Evolutionary conservation across 2,329 filamentous ascomycete genomes (phyloP).

Genomic region (Coniochaeta sp.): DNA sequence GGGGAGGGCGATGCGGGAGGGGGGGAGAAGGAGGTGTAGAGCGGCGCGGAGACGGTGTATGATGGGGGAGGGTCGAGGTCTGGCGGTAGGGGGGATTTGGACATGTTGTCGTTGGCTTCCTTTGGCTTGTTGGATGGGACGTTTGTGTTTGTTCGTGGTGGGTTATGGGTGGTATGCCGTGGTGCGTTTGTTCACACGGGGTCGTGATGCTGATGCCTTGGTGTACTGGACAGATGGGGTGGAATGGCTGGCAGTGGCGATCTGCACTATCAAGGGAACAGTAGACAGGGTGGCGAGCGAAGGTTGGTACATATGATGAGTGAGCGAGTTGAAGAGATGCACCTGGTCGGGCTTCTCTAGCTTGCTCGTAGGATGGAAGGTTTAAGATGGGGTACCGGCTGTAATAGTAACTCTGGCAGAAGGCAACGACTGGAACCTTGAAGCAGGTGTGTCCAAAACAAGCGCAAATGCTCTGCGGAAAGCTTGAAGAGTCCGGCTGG

Average conservation of each 20-base stretch:
- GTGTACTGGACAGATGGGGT: not conserved
- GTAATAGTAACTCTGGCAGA: not conserved
- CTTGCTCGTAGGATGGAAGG: no score
- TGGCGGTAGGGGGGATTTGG: conserved; percentile 3
- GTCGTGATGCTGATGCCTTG: no score
- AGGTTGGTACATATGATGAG: not conserved
- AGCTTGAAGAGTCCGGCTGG: not conserved
- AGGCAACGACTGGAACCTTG: no score
- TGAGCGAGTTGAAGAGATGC: not conserved
- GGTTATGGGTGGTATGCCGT: not conserved
- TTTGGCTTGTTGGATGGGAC: not conserved
- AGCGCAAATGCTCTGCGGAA: not conserved
- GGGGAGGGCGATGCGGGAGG: not conserved
- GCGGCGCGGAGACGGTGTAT: conserved; percentile 11
- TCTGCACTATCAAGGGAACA: not conserved
- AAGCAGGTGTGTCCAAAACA: not conserved
- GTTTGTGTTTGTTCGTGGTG: not conserved
- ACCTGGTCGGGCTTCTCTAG: not conserved
- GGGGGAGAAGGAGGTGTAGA: not conserved
- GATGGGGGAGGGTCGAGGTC: conserved; percentile 10
- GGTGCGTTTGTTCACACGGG: not conserved
- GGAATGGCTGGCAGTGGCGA: not conserved
- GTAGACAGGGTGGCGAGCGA: not conserved
- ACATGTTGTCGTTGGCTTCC: conserved; percentile 6
- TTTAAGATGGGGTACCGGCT: not conserved